Evolutionary conservation across 768 basidiomycete genomes (phyloP).

Genomic region (Inosperma sp.): DNA sequence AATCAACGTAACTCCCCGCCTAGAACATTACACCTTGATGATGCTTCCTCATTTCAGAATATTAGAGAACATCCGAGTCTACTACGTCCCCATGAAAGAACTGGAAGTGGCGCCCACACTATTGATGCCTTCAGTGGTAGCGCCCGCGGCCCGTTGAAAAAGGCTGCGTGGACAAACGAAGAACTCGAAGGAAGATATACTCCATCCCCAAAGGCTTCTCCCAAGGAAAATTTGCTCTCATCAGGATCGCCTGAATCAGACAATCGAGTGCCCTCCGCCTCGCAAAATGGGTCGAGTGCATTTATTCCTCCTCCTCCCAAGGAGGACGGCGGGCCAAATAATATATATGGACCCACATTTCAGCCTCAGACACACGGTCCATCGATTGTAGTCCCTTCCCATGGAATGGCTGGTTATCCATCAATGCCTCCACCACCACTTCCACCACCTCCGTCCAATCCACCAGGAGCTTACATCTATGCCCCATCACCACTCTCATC

Average conservation of each 20-base stretch:
- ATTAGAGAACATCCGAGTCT: neutral
- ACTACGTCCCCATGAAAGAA: constrained; percentile 14
- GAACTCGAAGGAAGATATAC: constrained; percentile 12
- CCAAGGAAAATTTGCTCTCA: constrained; percentile 21
- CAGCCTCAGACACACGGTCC: constrained; percentile 11
- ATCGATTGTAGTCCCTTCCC: constrained; percentile 6
- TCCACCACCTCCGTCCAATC: constrained; percentile 17
- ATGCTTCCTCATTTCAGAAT: neutral
- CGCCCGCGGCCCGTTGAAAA: constrained; percentile 8
- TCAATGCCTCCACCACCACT: constrained; percentile 15
- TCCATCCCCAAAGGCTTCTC: constrained; percentile 16
- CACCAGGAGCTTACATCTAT: constrained; percentile 17
- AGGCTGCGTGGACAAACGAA: constrained; percentile 13
- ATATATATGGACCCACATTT: constrained; percentile 21
- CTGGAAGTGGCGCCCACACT: constrained; percentile 21
- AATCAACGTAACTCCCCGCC: neutral
- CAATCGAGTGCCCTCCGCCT: constrained; percentile 49
- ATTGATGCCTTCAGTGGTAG: constrained; percentile 13
- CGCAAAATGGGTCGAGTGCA: constrained; percentile 39
- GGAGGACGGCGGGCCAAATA: constrained; percentile 21
- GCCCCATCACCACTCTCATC: constrained; percentile 18
- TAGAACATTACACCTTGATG: no score
- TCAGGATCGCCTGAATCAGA: constrained; percentile 32
- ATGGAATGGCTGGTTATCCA: constrained; percentile 10
- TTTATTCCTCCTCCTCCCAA: no score